A percentile compares a stretch with the other conserved stretches of the same genome.
phyloP scores from a whole-genome alignment of 805 yeast species.

The Sugiyamaella valdiviana region DNA sequence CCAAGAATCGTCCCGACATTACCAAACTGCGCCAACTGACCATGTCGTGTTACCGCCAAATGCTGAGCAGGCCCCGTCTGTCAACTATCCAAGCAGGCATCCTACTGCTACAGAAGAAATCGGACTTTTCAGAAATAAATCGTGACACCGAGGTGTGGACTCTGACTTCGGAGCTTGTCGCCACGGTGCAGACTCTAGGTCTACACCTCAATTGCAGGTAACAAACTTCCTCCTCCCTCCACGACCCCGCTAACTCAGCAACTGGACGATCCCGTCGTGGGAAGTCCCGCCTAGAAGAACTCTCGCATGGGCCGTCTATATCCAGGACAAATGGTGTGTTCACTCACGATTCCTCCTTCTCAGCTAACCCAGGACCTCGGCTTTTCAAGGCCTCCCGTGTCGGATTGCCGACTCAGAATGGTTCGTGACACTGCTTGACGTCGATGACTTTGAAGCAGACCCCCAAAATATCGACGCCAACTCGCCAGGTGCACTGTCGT shows the following conservation, averaged over 20 bases:
- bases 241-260: too few species aligned
- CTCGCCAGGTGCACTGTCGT: not conserved
- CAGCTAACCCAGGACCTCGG: too few species aligned
- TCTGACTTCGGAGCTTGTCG: conserved; percentile 23
- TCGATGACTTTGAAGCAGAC: conserved; percentile 22
- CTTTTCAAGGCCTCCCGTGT: conserved; percentile 23
- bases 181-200: conserved; percentile 24
- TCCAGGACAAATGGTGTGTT: conserved; percentile 27
- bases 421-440: conserved; percentile 23
- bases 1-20: conserved; percentile 17
- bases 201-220: conserved; percentile 24
- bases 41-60: conserved; percentile 18
- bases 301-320: conserved; percentile 28
- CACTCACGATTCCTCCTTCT: too few species aligned
- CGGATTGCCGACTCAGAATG: conserved; percentile 24
- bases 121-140: conserved; percentile 9
- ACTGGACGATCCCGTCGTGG: conserved; percentile 29
- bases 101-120: conserved; percentile 26
- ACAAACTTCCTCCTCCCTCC: not conserved
- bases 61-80: conserved; percentile 29
- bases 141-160: conserved; percentile 21
- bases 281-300: conserved; percentile 24
- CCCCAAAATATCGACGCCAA: conserved; percentile 1
- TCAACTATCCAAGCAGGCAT: conserved; percentile 36
- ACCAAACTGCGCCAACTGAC: conserved; percentile 18